Evolutionary conservation across 495 filamentous ascomycete genomes (phyloP).

Genomic region (Aspergillus haitiensis): DNA sequence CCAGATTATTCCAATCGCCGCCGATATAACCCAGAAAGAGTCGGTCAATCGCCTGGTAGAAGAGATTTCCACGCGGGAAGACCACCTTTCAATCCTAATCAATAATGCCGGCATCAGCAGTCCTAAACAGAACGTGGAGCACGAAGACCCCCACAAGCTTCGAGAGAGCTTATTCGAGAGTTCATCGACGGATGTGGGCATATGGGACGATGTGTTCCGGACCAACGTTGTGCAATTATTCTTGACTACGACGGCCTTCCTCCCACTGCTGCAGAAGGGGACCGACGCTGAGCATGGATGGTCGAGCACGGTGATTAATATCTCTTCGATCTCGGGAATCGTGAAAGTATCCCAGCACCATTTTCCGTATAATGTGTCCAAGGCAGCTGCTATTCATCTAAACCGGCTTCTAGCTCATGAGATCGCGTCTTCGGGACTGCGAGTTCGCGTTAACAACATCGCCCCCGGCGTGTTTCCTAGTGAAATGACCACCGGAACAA

Average conservation of each 20-base stretch:
- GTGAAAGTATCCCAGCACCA: conserved; percentile 52
- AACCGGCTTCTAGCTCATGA: conserved; percentile 57
- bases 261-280: conserved; percentile 38
- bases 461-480: conserved; percentile 56
- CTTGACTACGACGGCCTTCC: too few relatives aligned
- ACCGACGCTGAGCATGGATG: conserved; percentile 49
- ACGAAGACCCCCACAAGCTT: conserved; percentile 47
- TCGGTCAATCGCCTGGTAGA: conserved; percentile 46
- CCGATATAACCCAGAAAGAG: conserved; percentile 51
- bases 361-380: conserved; percentile 54
- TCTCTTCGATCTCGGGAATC: conserved; percentile 55
- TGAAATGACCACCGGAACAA: conserved; percentile 53
- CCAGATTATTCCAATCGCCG: conserved; percentile 56
- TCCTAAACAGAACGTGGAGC: conserved; percentile 35
- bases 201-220: too few relatives aligned
- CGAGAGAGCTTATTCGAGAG: conserved; percentile 59
- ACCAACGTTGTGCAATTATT: too few relatives aligned
- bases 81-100: conserved; percentile 52
- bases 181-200: background rate
- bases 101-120: conserved; percentile 56
- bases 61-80: conserved; percentile 45
- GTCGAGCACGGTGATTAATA: conserved; percentile 60
- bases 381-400: conserved; percentile 54
- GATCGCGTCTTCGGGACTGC: conserved; percentile 40
- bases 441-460: conserved; percentile 54